Evolutionary conservation across 129 eudicot species (phyloP), one percentile per base, ranked within the genome.

Genomic region (Flaveria trinervia): DNA sequence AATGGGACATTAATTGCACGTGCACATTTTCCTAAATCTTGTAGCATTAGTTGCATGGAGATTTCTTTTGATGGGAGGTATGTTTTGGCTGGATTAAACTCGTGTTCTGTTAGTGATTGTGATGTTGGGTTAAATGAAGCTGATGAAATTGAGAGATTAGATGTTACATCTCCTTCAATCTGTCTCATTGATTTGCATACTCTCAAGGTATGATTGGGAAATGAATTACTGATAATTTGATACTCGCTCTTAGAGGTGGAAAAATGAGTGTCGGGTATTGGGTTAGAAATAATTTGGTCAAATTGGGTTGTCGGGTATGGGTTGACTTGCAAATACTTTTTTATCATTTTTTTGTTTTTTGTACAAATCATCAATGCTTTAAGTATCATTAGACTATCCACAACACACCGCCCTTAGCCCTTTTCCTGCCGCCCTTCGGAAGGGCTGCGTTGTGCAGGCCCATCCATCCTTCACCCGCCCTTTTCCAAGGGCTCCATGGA

Each of bases 21-120:
- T 74, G 81, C 83, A 10, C 80, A 77, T 60, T 84, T 93, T 74
- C 86, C 98, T 52, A 26, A 82, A 20, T 82, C 87, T 17, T 88
- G 88, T 45, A 85, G 72, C 68, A 18, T 93, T 60, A 73, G 86
- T 68, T 89, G 97, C 87, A 93, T 93, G 85, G 97, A 93, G 85
- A 81, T 88, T 64, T 90, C 98, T 62, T 81, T 77, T 20, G 97
- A 93, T 85, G 97, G 98, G 14, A 69, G 67, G 57, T 82, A 79
- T 80, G 89, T 86, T 67, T 75, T 93, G 85, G 65, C 88, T 62
- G 98, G 96, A 56, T 26, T 90, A 69, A 90, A 91, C 77, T 83
- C 89, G 1, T 84, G 86, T 65, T 59, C 74, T 20, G 89, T 71
- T 26, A 76, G 73, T 72, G 84, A 88, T 70, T 65, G 14, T 48